Base-by-base conservation (phyloP, 225 moss, liverwort and hornwort genomes). In the Physcomitrellopsis africana region DNA sequence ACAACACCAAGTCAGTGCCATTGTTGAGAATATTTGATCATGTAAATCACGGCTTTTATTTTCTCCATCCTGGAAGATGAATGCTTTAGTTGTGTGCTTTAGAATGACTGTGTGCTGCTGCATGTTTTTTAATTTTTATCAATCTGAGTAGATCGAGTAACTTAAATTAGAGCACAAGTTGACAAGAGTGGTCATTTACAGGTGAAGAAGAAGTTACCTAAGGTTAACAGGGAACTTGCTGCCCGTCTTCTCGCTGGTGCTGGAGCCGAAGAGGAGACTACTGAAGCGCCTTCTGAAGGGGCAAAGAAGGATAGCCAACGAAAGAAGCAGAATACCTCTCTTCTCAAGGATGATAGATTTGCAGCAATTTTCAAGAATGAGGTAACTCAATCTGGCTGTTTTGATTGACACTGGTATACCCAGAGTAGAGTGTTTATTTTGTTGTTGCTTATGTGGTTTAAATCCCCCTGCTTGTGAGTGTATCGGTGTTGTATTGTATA, bases 321-420 rank as follows among this genome's bases (percentile, higher is more conserved):
- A 68, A 84, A 89, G 84, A 89, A 81, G 70, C 26, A 51, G 55
- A 81, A 83, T 14, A 53, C 77, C 8, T 73, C 75, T 58, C 67
- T 99, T 66, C 89, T 93, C 18, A 89, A 92, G 78, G 99, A 99
- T 83, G 93, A 95, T 46, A 77, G 99, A 26, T 99, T 99, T 79
- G 81, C 95, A 64, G 87, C 87, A 18, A 86, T 99, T 80, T 99
- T 99, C 69, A 81, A 85, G 62, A 86, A 93, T 56, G 85, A 99
- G 93, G 96, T 96, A 67, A 57, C 53, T 1, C 14, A 43, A 11
- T 17, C 43, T 37, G 51, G 26, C 29, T 26, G 14, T 76, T 65
- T 70, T 32, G 58, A 23, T 68, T 51, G 11, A 56, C 47, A 67
- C 29, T 15, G 13, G 8, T 11, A 54, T 45, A 0, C 24, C 60